phyloP scores from a whole-genome alignment of 305 asterid species.

The Withania somnifera region DNA sequence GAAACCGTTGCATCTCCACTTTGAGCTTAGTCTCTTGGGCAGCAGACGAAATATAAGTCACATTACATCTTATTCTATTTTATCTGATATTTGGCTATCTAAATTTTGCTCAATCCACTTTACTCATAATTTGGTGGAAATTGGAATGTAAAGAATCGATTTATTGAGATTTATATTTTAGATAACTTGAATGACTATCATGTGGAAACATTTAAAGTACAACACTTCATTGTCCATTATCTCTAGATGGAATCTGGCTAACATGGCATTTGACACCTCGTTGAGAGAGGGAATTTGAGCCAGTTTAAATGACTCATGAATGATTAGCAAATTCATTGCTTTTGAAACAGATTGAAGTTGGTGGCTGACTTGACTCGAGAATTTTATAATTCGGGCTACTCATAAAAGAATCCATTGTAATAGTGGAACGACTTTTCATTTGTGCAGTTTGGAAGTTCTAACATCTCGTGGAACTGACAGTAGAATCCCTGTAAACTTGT shows the following conservation, averaged over 20 bases:
- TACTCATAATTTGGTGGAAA: neutral
- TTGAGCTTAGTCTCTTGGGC: neutral
- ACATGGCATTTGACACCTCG: neutral
- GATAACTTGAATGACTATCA: neutral
- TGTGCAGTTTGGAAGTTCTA: slow-evolving; percentile 16
- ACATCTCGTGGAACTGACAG: neutral
- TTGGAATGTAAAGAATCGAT: neutral
- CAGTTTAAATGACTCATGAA: neutral
- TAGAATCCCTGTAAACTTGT: slow-evolving; percentile 8
- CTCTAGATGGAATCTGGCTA: neutral
- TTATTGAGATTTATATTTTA: neutral
- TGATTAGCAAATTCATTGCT: neutral
- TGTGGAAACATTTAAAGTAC: neutral
- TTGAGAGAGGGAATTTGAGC: neutral
- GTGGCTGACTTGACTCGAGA: neutral
- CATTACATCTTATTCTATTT: neutral
- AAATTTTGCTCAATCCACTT: neutral
- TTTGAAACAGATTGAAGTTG: neutral
- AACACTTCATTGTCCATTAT: neutral
- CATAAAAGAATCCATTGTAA: neutral
- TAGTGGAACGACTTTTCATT: neutral
- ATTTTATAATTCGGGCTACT: neutral
- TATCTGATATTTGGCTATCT: neutral
- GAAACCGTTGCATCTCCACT: neutral
- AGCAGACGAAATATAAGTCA: neutral